phyloP scores from a whole-genome alignment of 1,139 yeast genomes.

The Pneumocystis murina region DNA sequence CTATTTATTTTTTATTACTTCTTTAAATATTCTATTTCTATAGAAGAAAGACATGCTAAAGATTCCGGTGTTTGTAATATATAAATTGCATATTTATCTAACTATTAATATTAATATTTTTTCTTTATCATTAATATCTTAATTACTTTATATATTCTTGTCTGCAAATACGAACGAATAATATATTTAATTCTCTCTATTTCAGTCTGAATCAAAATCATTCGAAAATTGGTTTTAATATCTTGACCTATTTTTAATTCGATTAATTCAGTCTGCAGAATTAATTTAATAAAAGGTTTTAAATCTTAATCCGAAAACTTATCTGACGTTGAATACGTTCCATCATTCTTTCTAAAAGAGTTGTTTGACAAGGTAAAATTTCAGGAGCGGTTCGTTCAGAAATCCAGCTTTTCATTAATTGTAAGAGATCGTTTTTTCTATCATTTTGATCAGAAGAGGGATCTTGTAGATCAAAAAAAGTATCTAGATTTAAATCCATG shows the following conservation, averaged over 20 bases:
- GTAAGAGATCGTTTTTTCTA: not conserved
- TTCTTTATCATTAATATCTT: not conserved
- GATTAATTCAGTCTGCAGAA: not conserved
- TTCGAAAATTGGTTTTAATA: slow-evolving; percentile 29
- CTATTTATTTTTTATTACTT: not conserved
- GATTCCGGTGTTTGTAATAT: slow-evolving; percentile 23
- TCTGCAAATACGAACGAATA: slow-evolving; percentile 61
- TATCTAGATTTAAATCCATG: no score
- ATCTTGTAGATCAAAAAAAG: not conserved
- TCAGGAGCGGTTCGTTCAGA: slow-evolving; percentile 11
- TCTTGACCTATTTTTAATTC: slow-evolving; percentile 5
- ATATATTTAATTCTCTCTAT: slow-evolving; percentile 73
- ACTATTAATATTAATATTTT: slow-evolving; percentile 22
- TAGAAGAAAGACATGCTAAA: slow-evolving; percentile 9
- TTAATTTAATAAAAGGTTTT: not conserved
- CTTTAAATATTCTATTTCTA: slow-evolving; percentile 14
- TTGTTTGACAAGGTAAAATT: slow-evolving; percentile 6
- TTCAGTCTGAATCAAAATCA: slow-evolving; percentile 80
- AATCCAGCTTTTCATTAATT: slow-evolving; percentile 6
- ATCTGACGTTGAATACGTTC: slow-evolving; percentile 4
- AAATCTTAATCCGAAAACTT: not conserved
- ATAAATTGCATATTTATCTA: slow-evolving; percentile 47
- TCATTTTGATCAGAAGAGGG: not conserved
- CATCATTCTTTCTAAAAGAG: slow-evolving; percentile 4
- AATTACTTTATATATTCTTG: slow-evolving; percentile 46